phyloP scores from a whole-genome alignment of 768 basidiomycete species.

The Phlegmacium glaucopus region DNA sequence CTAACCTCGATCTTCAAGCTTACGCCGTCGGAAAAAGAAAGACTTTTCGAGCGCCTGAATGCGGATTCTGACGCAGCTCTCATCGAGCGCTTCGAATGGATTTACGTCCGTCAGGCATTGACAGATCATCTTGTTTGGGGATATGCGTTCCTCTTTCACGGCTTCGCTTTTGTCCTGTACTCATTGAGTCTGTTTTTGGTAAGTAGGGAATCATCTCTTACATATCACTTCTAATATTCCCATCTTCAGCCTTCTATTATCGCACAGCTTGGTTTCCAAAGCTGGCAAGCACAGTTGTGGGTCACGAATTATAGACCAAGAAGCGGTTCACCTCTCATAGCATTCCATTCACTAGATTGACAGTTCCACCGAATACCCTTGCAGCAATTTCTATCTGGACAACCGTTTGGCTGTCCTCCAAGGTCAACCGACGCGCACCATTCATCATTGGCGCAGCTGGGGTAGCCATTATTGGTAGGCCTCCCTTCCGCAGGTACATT shows the following conservation, averaged over 20 bases:
- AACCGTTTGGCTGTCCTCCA: conserved; percentile 51
- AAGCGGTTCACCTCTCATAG: background rate
- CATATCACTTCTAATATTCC: background rate
- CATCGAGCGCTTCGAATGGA: conserved; percentile 55
- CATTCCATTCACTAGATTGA: conserved; percentile 35
- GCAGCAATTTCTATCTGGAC: conserved; percentile 47
- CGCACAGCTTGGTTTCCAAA: conserved; percentile 49
- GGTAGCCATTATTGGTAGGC: conserved; percentile 49
- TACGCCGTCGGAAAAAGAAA: conserved; percentile 46
- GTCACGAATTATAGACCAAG: conserved; percentile 7
- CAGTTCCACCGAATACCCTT: conserved; percentile 54
- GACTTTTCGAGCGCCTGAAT: conserved; percentile 45
- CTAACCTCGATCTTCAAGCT: conserved; percentile 43
- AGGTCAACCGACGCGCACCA: conserved; percentile 40
- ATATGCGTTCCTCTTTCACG: conserved; percentile 60
- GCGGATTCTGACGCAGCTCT: conserved; percentile 53
- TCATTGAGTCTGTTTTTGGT: conserved; percentile 59
- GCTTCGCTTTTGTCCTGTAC: conserved; percentile 56
- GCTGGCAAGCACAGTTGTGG: conserved; percentile 60
- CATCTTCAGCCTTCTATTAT: conserved; percentile 55
- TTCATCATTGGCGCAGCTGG: conserved; percentile 50
- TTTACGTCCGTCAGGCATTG: conserved; percentile 52
- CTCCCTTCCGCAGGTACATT: background rate
- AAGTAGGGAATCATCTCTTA: conserved; percentile 8
- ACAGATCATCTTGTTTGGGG: conserved; percentile 58